These are phyloP conservation scores for Ilyonectria destructans DNA, from an alignment of 2,329 filamentous ascomycete genomes.

Conservation along the genomic window DNA sequence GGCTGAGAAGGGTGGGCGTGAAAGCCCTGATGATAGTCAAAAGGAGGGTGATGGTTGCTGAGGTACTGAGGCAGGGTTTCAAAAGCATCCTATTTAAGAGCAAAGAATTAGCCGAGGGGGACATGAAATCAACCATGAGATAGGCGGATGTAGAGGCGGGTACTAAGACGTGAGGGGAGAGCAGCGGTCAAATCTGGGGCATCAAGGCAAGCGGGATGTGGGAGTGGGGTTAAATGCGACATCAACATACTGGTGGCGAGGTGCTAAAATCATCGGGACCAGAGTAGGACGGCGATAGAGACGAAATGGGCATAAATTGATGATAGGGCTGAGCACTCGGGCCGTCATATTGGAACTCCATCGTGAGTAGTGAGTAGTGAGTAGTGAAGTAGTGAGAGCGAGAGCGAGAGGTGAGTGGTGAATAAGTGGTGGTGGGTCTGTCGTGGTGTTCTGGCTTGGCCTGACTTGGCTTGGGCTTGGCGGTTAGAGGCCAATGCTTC, in stretches of 20 bases:
- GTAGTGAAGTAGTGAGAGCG: neutral
- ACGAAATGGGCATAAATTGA: conserved; percentile 68
- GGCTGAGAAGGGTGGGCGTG: conserved; percentile 53
- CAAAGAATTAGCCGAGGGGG: conserved; percentile 19
- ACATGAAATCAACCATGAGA: neutral
- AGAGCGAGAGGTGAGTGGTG: neutral
- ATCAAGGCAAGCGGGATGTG: conserved; percentile 40
- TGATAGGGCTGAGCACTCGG: conserved; percentile 66
- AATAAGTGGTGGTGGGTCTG: too few relatives aligned
- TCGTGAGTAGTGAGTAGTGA: conserved; percentile 45
- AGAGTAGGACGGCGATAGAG: conserved; percentile 69
- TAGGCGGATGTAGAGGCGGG: conserved; percentile 32
- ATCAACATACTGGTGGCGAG: conserved; percentile 68
- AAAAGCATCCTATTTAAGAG: conserved; percentile 62
- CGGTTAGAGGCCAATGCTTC: neutral
- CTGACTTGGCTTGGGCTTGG: neutral
- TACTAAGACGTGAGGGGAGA: conserved; percentile 35
- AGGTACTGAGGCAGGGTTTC: conserved; percentile 59
- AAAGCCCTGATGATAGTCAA: conserved; percentile 60
- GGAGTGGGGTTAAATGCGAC: conserved; percentile 37
- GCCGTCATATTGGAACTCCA: conserved; percentile 70
- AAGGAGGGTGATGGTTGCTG: conserved; percentile 65
- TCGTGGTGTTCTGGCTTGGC: neutral
- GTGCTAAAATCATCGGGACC: conserved; percentile 70
- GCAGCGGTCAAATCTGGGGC: conserved; percentile 54